Conservation (phyloP, 2,329 filamentous ascomycete genomes). For the Aspergillus tamarii region DNA sequence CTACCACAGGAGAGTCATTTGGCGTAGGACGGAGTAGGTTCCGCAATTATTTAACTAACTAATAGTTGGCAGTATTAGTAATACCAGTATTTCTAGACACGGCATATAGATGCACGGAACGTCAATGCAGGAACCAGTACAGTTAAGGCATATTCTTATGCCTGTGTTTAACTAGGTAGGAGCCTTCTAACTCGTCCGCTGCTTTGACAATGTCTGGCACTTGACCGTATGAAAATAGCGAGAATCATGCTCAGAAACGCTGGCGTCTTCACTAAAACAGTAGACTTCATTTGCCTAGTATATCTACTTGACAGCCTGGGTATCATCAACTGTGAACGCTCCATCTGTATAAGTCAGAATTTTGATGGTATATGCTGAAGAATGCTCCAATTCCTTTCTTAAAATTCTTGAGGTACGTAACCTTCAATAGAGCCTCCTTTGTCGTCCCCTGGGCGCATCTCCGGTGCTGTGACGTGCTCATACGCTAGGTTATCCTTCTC, state of each 20-base stretch:
- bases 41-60: not conserved
- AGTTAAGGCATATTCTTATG: not conserved
- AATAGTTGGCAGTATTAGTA: not conserved
- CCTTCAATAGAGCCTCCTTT: slow-evolving; percentile 47
- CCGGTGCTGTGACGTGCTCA: slow-evolving; percentile 31
- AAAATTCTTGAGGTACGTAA: slow-evolving; percentile 37
- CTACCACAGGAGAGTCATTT: not conserved
- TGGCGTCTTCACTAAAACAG: not conserved
- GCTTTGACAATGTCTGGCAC: not conserved
- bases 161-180: not conserved
- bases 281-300: not conserved
- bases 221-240: not conserved
- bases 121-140: no score
- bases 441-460: slow-evolving; percentile 36
- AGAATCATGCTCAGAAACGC: not conserved
- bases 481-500: slow-evolving; percentile 33
- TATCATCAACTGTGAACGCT: slow-evolving; percentile 18
- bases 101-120: not conserved
- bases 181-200: not conserved
- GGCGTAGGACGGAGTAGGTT: not conserved
- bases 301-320: slow-evolving; percentile 7
- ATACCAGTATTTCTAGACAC: not conserved
- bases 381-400: not conserved
- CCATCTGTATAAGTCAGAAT: not conserved
- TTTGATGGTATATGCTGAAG: not conserved